Percentiles rank a stretch among this genome's conserved stretches.
Conservation (phyloP, 805 yeast genomes). For the Ogataea wickerhamii region DNA sequence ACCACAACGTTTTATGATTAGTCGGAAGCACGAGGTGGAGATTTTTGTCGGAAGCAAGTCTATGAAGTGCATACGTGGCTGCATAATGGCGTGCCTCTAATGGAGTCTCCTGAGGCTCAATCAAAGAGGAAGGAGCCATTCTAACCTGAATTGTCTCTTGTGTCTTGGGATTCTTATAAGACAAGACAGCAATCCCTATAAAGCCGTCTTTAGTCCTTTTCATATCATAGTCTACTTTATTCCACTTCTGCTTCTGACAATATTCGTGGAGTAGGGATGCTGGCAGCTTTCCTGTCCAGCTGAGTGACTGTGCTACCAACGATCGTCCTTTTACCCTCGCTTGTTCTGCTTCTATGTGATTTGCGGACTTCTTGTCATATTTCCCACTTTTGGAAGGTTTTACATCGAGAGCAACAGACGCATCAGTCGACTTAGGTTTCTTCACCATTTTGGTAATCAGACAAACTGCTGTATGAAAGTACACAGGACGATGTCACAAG, state of each 20-base stretch:
- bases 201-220: slow-evolving; percentile 46
- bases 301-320: slow-evolving; percentile 61
- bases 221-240: slow-evolving; percentile 77
- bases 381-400: slow-evolving; percentile 10
- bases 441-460: no score
- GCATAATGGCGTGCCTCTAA: slow-evolving; percentile 87
- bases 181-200: slow-evolving; percentile 59
- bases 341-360: not conserved
- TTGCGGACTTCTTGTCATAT: slow-evolving; percentile 8
- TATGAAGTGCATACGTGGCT: slow-evolving; percentile 82
- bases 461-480: no score
- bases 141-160: slow-evolving; percentile 57
- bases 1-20: slow-evolving; percentile 78
- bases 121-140: slow-evolving; percentile 47
- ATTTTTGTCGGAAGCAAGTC: slow-evolving; percentile 77
- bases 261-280: slow-evolving; percentile 81
- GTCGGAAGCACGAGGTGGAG: slow-evolving; percentile 84
- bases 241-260: slow-evolving; percentile 88
- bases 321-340: slow-evolving; percentile 32
- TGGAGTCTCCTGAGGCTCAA: slow-evolving; percentile 71
- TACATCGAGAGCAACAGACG: slow-evolving; percentile 7
- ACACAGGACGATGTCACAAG: no score
- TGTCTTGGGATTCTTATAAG: slow-evolving; percentile 79
- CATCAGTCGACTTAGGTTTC: slow-evolving; percentile 3
- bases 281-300: slow-evolving; percentile 96